phyloP scores from a whole-genome alignment of 1,284 basidiomycete species.

The Ustilago tritici region DNA sequence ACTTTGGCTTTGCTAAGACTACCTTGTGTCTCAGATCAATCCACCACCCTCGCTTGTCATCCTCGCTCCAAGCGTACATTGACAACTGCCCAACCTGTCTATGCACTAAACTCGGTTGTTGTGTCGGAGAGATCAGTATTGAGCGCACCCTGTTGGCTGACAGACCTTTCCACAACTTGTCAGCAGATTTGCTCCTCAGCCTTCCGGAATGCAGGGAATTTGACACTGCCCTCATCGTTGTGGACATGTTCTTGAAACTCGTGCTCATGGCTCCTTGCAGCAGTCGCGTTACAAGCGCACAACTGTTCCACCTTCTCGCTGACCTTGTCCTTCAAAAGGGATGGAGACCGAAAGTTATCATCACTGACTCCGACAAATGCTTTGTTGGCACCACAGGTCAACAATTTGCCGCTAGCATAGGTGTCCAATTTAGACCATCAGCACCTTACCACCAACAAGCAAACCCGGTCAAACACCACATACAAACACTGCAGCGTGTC shows the following conservation, averaged over 20 bases:
- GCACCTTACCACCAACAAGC: slow-evolving; percentile 9
- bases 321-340: not conserved
- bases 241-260: no score
- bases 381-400: not conserved
- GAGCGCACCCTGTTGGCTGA: no score
- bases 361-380: not conserved
- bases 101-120: no score
- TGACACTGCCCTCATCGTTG: no score
- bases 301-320: not conserved
- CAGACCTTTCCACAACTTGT: no score
- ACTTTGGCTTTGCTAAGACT: no score
- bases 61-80: not conserved
- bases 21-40: no score
- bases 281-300: not conserved
- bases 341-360: not conserved
- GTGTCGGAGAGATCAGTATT: no score
- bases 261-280: not conserved
- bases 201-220: no score
- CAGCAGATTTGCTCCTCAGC: no score
- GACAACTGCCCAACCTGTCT: no score
- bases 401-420: not conserved
- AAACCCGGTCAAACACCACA: slow-evolving; percentile 2
- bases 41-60: not conserved
- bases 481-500: not conserved
- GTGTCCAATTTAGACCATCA: not conserved